Evolutionary conservation across 176 grass and related monocot genomes (phyloP).

Genomic region (Zoysia japonica): DNA sequence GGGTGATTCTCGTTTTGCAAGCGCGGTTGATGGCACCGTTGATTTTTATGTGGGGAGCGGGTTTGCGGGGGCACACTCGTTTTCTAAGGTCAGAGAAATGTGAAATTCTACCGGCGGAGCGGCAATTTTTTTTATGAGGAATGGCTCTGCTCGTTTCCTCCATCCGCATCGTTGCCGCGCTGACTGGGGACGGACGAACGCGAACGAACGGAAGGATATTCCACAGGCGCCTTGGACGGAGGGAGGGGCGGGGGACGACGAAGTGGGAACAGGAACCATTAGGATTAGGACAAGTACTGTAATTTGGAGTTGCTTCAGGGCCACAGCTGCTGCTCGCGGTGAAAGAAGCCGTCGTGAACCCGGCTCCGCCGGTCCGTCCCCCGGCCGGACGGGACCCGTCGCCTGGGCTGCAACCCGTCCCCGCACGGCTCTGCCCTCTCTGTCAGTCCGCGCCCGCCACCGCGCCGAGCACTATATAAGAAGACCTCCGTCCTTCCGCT

Average conservation of each 20-base stretch:
- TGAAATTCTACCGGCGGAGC: neutral
- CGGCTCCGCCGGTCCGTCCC: neutral
- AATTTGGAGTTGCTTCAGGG: slow-evolving; percentile 21
- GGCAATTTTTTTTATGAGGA: neutral
- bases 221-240: neutral
- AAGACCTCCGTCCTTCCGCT: neutral
- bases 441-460: neutral
- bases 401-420: slow-evolving; percentile 29
- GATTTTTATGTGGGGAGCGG: slow-evolving; percentile 14
- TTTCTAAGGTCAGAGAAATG: slow-evolving; percentile 35
- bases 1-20: neutral
- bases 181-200: neutral
- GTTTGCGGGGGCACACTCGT: neutral
- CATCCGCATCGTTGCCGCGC: neutral
- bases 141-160: neutral
- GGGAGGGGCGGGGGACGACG: neutral
- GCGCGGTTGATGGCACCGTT: neutral
- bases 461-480: slow-evolving; percentile 41
- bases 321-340: neutral
- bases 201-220: slow-evolving; percentile 25
- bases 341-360: slow-evolving; percentile 14
- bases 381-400: slow-evolving; percentile 17
- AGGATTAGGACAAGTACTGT: slow-evolving; percentile 16
- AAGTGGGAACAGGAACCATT: slow-evolving; percentile 1
- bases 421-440: slow-evolving; percentile 29